Conservation (phyloP, 169 alveolate species). For the Plasmodium cynomolgi region DNA sequence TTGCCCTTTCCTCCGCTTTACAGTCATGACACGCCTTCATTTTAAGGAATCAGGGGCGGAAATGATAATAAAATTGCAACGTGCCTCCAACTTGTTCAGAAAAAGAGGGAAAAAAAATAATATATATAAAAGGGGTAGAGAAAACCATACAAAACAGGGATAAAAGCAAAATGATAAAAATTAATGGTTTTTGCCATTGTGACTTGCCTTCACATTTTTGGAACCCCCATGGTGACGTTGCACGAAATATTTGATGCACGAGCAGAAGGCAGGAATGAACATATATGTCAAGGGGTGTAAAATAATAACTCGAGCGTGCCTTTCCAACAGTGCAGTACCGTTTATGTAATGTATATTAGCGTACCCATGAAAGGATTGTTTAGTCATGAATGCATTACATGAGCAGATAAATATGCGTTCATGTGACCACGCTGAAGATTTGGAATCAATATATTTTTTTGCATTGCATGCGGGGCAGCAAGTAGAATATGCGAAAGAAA, state of each 20-base stretch:
- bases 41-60: not conserved
- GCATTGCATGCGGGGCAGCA: not conserved
- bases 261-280: not conserved
- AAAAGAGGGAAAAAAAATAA: not conserved
- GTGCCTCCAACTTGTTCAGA: not conserved
- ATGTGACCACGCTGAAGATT: not conserved
- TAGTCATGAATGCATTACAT: not conserved
- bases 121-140: not conserved
- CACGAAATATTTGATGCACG: not conserved
- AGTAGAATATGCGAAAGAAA: not conserved
- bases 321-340: not conserved
- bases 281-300: not conserved
- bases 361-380: not conserved
- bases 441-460: not conserved
- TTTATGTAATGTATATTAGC: no score
- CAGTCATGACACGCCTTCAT: not conserved
- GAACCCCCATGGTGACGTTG: not conserved
- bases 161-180: no score
- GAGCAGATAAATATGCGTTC: not conserved
- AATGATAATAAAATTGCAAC: not conserved
- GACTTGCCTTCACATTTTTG: not conserved
- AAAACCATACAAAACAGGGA: not conserved
- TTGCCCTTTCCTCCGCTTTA: not conserved
- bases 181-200: not conserved
- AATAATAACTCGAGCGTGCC: not conserved